phyloP scores from a whole-genome alignment of 108 stramenopile genomes.

The Nitzschia sp. region DNA sequence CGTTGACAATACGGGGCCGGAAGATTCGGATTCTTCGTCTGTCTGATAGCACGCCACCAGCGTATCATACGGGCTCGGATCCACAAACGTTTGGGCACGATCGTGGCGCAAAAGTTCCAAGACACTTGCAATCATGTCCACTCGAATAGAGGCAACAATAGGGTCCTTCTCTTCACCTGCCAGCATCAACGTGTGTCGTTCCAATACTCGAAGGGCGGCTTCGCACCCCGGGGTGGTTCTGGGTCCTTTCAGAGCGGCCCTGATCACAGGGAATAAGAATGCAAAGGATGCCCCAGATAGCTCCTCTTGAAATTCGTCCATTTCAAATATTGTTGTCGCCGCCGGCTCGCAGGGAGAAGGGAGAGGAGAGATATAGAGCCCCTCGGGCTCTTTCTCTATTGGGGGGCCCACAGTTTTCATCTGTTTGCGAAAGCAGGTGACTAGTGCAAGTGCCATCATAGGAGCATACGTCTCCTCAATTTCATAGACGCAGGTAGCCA shows the following conservation, averaged over 20 bases:
- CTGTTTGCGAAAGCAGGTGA: conserved; percentile 43
- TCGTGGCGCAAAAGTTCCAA: conserved; percentile 82
- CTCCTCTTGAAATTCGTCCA: conserved; percentile 78
- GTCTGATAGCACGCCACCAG: conserved; percentile 72
- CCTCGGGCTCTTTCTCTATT: not conserved
- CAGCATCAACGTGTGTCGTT: conserved; percentile 69
- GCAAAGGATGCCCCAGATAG: conserved; percentile 80
- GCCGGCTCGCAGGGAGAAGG: conserved; percentile 82
- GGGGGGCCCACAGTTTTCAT: not conserved
- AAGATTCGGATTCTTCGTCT: conserved; percentile 26
- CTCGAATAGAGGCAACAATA: conserved; percentile 54
- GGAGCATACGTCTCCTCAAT: conserved; percentile 78
- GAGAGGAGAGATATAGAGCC: conserved; percentile 32
- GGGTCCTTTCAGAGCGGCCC: conserved; percentile 77
- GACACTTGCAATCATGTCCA: conserved; percentile 75
- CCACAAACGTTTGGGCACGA: conserved; percentile 73
- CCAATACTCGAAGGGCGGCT: conserved; percentile 70
- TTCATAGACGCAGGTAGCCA: conserved; percentile 84
- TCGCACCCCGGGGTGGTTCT: conserved; percentile 84
- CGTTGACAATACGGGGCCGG: conserved; percentile 51
- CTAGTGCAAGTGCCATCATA: conserved; percentile 62
- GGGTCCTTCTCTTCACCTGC: conserved; percentile 57
- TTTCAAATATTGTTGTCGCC: conserved; percentile 70
- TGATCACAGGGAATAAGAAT: conserved; percentile 82
- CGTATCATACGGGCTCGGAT: conserved; percentile 79